A percentile compares a stretch with the other conserved stretches of the same genome.
Conservation (phyloP, 164 flowering plant genomes). For the Magnolia kwangsiensis region DNA sequence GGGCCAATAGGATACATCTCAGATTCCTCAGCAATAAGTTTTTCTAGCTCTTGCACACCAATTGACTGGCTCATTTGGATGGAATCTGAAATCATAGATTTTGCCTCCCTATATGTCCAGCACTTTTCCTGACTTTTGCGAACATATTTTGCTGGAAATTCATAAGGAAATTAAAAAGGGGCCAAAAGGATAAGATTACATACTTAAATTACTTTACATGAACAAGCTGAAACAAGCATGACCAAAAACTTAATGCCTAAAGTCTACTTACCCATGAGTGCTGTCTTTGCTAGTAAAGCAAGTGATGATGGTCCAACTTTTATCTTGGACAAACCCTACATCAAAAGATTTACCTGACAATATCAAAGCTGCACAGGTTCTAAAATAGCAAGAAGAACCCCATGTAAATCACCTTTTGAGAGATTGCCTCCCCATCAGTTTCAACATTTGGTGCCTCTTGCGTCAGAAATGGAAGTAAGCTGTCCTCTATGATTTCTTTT, state of each 20-base stretch:
- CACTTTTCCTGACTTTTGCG: constrained; percentile 63
- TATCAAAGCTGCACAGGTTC: constrained; percentile 10
- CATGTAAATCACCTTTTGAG: constrained; percentile 51
- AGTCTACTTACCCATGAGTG: constrained; percentile 71
- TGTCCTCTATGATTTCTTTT: constrained; percentile 79
- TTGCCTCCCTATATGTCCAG: constrained; percentile 69
- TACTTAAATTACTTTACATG: background rate
- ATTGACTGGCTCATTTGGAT: constrained; percentile 73
- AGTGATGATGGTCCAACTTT: constrained; percentile 68
- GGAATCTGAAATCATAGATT: constrained; percentile 64
- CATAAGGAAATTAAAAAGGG: background rate
- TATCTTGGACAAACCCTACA: constrained; percentile 74
- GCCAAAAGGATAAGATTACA: background rate
- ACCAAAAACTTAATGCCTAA: background rate
- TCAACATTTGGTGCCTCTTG: constrained; percentile 58
- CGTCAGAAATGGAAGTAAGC: constrained; percentile 63
- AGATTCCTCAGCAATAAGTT: constrained; percentile 55
- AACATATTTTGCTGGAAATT: constrained; percentile 65
- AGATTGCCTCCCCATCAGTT: constrained; percentile 48
- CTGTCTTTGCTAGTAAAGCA: constrained; percentile 79
- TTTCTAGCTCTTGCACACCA: constrained; percentile 51
- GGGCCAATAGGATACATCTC: constrained; percentile 84
- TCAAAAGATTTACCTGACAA: background rate
- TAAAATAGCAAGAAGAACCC: constrained; percentile 1
- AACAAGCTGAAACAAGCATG: background rate